These are phyloP conservation scores for Arachis hypogaea DNA, from an alignment of 306 rosid genomes.

Conservation along the genomic window DNA sequence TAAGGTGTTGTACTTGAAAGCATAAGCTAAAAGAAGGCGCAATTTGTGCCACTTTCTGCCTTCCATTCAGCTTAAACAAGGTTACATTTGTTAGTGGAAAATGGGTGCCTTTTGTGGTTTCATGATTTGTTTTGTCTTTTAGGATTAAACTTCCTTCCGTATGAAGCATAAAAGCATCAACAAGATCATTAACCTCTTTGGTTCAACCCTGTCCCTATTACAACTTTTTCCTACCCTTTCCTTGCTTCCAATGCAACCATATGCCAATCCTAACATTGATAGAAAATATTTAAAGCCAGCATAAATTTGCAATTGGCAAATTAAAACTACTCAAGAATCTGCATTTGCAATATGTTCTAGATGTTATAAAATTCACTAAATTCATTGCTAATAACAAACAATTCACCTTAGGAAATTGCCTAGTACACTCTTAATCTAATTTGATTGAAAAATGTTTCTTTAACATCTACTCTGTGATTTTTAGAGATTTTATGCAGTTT, in stretches of 20 bases:
- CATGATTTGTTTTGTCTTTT: background rate
- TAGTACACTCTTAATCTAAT: background rate
- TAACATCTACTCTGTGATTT: no score
- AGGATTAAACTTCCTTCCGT: constrained; percentile 14
- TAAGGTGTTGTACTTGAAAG: no score
- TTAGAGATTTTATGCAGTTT: no score
- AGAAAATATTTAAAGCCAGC: constrained; percentile 12
- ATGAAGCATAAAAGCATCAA: constrained; percentile 30
- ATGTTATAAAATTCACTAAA: background rate
- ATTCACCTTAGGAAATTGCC: background rate
- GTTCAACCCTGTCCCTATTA: constrained; percentile 27
- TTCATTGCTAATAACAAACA: background rate
- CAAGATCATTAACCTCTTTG: background rate
- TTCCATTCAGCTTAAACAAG: constrained; percentile 4
- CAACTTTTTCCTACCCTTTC: constrained; percentile 17
- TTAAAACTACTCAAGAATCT: background rate
- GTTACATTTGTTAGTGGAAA: constrained; percentile 15
- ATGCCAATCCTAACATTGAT: constrained; percentile 11
- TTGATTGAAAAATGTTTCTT: background rate
- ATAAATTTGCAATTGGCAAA: background rate
- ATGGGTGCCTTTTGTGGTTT: constrained; percentile 17
- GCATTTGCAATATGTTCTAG: constrained; percentile 24
- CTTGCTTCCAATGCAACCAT: constrained; percentile 39
- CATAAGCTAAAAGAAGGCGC: no score
- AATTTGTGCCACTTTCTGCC: constrained; percentile 25